Evolutionary conservation across 2,329 filamentous ascomycete genomes (phyloP), one percentile per base, ranked within the genome.

Genomic region (Monosporascus sp.): DNA sequence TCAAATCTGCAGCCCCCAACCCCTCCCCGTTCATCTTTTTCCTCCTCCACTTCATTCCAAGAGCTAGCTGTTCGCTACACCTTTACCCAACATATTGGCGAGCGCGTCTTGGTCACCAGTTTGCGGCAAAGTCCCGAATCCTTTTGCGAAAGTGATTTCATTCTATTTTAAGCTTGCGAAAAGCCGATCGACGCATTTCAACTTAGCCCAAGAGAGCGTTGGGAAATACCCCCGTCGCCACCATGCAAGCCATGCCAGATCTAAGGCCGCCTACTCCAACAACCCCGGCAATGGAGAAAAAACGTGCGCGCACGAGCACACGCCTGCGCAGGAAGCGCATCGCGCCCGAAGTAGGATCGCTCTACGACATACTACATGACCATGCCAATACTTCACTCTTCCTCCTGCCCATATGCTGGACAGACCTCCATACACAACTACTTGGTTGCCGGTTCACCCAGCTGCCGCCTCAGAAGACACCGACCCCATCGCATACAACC

Each of bases 361-460:
- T 84, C 22, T 77, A 75, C 60, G 78, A 79, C 55, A 70, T 80
- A 45, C 70, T 84, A 55, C 74, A 76, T 55, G 69, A 77, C 22
- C 62, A 83, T 60, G 64, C 72, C 37, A 75, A 77, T 44, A 65
- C 63, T 0, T 71, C 75, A 0, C 75, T 84, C 20, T 82, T 76
- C 54, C 66, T 79, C 47, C 71, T 74, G 25, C 81, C 81, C 2
- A 75, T 82, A 46, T 75, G 72, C 61, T 84, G 81, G 81, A 82
- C 76, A 17, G 79, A 82, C 51, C 52, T 70, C 1, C 81, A 84
- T 54, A 60, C 71, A 9, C 63, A 68, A 44, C 65, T 82, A 2
- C 75, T 83, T 6, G 73, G 72, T 24, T 75, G 71, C 17, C 65
- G 65, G 44, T 83, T 81, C 65, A 55, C 66, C 25, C 68, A 75